Evolutionary conservation across 306 rosid species (phyloP), one percentile per base, ranked within the genome.

Genomic region (Albizia julibrissin): DNA sequence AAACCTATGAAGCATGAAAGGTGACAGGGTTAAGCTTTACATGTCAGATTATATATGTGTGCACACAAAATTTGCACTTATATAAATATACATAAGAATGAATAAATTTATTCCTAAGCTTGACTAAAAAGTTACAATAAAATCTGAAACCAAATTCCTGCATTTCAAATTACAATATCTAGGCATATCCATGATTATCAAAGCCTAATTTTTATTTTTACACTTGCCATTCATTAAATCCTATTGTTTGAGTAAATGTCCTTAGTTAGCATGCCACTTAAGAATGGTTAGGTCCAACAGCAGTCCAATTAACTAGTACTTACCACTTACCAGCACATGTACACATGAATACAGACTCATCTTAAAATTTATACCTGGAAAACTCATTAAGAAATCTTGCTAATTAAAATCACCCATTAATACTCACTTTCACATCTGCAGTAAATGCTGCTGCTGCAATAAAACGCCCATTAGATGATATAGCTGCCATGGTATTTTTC

Each of bases 361-460:
- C 10, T 8, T 62, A 40, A 24, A 76, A 76, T 37, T 16, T 39
- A 61, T 24, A 61, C 10, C 10, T 24, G 5, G 15, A 6, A 64
- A 58, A 81, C 72, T 39, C 3, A 70, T 22, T 43, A 75, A 24
- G 37, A 78, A 49, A 40, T 74, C 44, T 27, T 42, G 61, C 50
- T 56, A 75, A 19, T 69, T 21, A 80, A 54, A 26, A 33, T 33
- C 58, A 19, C 11, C 26, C 71, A 85, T 27, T 77, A 73, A 68
- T 31, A 37, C 40, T 80, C 59, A 94, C 99, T 94, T 96, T 96
- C 81, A 96, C 99, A 70, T 96, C 99, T 59, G 98, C 98, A 70
- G 99, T 96, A 89, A 96, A 96, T 44, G 99, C 99, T 73, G 99
- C 99, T 16, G 99, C 98, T 37, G 99, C 99, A 91, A 96, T 87